Evolutionary conservation across 2,329 filamentous ascomycete species (phyloP).

Genomic region (Epichloe gansuensis): DNA sequence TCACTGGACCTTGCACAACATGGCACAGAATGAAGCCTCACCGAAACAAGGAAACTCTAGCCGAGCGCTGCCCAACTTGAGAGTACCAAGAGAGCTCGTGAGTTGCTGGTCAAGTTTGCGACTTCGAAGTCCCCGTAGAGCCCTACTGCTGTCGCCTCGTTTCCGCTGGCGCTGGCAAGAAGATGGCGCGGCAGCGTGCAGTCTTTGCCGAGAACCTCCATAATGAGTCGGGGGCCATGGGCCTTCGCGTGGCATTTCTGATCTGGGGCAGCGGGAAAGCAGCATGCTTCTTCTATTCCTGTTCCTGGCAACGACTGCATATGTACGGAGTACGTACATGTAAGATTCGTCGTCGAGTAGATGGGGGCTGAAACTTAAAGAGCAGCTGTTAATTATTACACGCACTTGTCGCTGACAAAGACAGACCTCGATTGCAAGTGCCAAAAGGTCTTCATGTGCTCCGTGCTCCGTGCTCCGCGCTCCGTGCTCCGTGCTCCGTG

Average conservation of each 20-base stretch:
- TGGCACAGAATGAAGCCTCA: neutral
- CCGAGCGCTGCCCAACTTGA: neutral
- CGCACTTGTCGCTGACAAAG: neutral
- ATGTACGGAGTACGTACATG: too few relatives aligned
- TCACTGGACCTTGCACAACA: neutral
- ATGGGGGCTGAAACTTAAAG: neutral
- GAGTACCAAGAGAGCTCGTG: neutral
- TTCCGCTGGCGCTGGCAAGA: neutral
- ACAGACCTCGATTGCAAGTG: too few relatives aligned
- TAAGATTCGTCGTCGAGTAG: neutral
- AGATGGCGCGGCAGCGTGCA: neutral
- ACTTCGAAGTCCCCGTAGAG: neutral
- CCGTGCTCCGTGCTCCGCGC: too few relatives aligned
- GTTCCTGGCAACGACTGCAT: too few relatives aligned
- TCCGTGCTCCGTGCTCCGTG: too few relatives aligned
- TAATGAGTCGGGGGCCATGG: neutral
- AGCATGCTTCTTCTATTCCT: too few relatives aligned
- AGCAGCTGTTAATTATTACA: neutral
- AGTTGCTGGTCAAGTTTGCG: neutral
- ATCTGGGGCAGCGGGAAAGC: too few relatives aligned
- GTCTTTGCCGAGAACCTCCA: neutral
- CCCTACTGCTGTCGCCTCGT: too few relatives aligned
- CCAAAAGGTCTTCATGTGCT: too few relatives aligned
- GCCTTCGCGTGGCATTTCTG: too few relatives aligned
- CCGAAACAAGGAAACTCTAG: neutral